phyloP scores from a whole-genome alignment of 1,139 yeast genomes.

The Candida sp. region DNA sequence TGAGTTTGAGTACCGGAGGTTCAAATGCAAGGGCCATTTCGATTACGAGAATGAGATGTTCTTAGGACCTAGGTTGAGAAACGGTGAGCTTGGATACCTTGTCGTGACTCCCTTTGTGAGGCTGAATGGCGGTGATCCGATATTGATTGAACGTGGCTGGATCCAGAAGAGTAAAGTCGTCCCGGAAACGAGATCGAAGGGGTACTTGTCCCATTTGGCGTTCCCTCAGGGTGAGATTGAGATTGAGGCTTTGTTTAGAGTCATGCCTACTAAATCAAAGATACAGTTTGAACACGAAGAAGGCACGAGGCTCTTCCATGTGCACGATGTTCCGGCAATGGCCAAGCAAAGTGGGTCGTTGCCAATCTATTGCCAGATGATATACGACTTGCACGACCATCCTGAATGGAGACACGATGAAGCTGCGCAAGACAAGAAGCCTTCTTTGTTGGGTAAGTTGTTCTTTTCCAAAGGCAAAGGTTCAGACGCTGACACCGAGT shows the following conservation, averaged over 20 bases:
- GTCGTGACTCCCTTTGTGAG: constrained; percentile 85
- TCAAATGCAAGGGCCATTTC: constrained; percentile 74
- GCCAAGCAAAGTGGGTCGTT: constrained; percentile 66
- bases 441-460: constrained; percentile 16
- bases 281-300: constrained; percentile 80
- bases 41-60: constrained; percentile 88
- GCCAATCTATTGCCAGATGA: constrained; percentile 80
- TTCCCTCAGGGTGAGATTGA: constrained; percentile 78
- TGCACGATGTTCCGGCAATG: constrained; percentile 85
- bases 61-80: constrained; percentile 86
- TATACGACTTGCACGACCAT: constrained; percentile 68
- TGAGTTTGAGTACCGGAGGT: constrained; percentile 83
- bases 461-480: constrained; percentile 8
- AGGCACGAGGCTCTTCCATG: constrained; percentile 64
- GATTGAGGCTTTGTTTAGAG: constrained; percentile 73
- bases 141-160: constrained; percentile 94
- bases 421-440: constrained; percentile 5
- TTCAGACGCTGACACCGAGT: constrained; percentile 23
- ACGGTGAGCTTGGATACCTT: constrained; percentile 79
- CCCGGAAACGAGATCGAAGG: constrained; percentile 57
- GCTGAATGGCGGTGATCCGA: constrained; percentile 69
- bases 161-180: constrained; percentile 72
- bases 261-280: constrained; percentile 69
- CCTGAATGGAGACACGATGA: constrained; percentile 45
- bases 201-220: constrained; percentile 63